phyloP scores from a whole-genome alignment of 1,284 basidiomycete species.

The Flammula alnicola region DNA sequence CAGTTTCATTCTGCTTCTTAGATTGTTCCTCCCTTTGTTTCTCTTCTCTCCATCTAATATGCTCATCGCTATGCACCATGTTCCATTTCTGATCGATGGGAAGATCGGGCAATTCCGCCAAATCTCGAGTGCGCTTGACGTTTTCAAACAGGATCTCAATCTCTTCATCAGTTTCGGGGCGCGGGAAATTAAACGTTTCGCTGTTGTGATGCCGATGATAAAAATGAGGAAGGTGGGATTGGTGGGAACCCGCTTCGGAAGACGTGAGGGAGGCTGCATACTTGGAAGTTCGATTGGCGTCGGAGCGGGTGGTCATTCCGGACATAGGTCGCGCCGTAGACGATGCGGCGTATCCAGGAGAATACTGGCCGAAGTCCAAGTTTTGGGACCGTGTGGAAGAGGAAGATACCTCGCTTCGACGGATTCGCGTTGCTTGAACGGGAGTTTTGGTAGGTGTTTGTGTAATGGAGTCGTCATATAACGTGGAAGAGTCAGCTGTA shows the following conservation, averaged over 20 bases:
- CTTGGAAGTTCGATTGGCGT: constrained; percentile 61
- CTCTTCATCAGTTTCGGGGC: constrained; percentile 74
- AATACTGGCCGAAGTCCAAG: constrained; percentile 51
- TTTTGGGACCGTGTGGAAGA: constrained; percentile 49
- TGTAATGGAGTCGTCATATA: constrained; percentile 54
- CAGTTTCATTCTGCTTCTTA: constrained; percentile 61
- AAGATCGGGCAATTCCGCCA: constrained; percentile 64
- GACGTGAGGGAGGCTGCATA: constrained; percentile 61
- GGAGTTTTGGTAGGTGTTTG: constrained; percentile 27
- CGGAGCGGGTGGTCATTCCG: constrained; percentile 60
- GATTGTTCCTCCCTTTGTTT: constrained; percentile 62
- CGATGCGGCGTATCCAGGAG: constrained; percentile 36
- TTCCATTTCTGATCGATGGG: constrained; percentile 91
- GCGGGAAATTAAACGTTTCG: constrained; percentile 75
- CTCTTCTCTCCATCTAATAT: constrained; percentile 79
- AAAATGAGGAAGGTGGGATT: constrained; percentile 59
- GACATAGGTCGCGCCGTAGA: constrained; percentile 56
- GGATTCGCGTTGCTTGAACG: constrained; percentile 43
- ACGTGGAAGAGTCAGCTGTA: constrained; percentile 60
- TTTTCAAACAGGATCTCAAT: constrained; percentile 81
- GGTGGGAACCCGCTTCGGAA: constrained; percentile 55
- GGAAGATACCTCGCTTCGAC: constrained; percentile 59
- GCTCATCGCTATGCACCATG: constrained; percentile 86
- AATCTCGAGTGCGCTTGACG: constrained; percentile 69
- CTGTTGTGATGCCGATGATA: constrained; percentile 50